Conservation (phyloP, 2,329 filamentous ascomycete species). For the Cladosporium sp. region DNA sequence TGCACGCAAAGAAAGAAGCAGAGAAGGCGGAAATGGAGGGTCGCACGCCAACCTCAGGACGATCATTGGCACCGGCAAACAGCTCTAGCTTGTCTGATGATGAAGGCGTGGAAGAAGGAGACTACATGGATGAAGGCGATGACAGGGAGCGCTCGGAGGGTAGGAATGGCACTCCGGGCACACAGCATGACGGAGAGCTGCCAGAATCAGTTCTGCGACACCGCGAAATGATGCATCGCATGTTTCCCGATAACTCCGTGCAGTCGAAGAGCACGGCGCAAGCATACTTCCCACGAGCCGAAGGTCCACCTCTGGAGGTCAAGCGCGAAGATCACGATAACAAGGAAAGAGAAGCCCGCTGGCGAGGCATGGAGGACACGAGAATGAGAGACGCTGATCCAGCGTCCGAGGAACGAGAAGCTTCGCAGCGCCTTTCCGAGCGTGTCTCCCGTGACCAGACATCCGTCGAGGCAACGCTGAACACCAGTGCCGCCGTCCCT, state of each 20-base stretch:
- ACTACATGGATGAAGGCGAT: conserved; percentile 3
- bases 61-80: conserved; percentile 12
- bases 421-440: background rate
- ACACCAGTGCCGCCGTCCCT: background rate
- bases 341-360: conserved; percentile 10
- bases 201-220: conserved; percentile 15
- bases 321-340: conserved; percentile 8
- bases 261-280: conserved; percentile 4
- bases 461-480: background rate
- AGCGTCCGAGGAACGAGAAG: background rate
- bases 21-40: conserved; percentile 31
- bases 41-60: conserved; percentile 19
- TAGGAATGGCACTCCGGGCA: background rate
- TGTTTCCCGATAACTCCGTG: conserved; percentile 18
- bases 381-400: background rate
- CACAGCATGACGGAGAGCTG: conserved; percentile 1
- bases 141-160: background rate
- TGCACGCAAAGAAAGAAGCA: conserved; percentile 47
- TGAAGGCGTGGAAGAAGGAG: conserved; percentile 10
- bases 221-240: conserved; percentile 28
- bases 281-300: conserved; percentile 10
- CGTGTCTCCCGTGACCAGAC: background rate
- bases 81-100: conserved; percentile 12
- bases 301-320: background rate
- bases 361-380: conserved; percentile 6